Evolutionary conservation across 352 stramenopile species (phyloP).

Genomic region (Phytophthora macrochlamydospora): DNA sequence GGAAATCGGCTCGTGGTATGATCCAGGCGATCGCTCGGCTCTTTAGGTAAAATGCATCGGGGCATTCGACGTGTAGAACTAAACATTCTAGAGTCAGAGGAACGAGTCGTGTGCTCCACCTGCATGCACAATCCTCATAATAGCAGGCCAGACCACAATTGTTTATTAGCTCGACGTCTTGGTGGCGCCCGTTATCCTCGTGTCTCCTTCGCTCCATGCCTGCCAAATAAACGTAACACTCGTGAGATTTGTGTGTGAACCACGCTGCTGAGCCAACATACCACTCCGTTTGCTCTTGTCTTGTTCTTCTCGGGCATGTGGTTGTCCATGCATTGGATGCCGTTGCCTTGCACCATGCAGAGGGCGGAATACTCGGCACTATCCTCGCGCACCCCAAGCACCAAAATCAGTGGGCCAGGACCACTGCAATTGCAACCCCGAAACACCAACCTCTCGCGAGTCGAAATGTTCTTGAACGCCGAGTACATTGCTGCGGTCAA

Average conservation of each 20-base stretch:
- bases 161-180: slow-evolving; percentile 20
- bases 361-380: slow-evolving; percentile 56
- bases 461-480: slow-evolving; percentile 57
- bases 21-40: slow-evolving; percentile 61
- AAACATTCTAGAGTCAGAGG: background rate
- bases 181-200: slow-evolving; percentile 16
- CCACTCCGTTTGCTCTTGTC: slow-evolving; percentile 48
- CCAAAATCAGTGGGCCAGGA: slow-evolving; percentile 1
- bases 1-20: slow-evolving; percentile 68
- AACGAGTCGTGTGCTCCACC: slow-evolving; percentile 2
- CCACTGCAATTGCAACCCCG: background rate
- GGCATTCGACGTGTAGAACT: slow-evolving; percentile 7
- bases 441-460: slow-evolving; percentile 42
- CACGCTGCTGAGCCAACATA: slow-evolving; percentile 11
- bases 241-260: background rate
- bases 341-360: slow-evolving; percentile 52
- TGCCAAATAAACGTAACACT: slow-evolving; percentile 3
- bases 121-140: slow-evolving; percentile 7
- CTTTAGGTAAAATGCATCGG: slow-evolving; percentile 42
- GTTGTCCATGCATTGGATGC: slow-evolving; percentile 65
- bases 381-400: background rate
- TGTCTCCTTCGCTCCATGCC: slow-evolving; percentile 55
- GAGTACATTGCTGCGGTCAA: slow-evolving; percentile 31
- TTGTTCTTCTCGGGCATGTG: slow-evolving; percentile 47
- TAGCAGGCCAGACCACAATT: slow-evolving; percentile 26